Conservation (phyloP, 2,329 filamentous ascomycete species). For the Phyllosticta capitalensis region DNA sequence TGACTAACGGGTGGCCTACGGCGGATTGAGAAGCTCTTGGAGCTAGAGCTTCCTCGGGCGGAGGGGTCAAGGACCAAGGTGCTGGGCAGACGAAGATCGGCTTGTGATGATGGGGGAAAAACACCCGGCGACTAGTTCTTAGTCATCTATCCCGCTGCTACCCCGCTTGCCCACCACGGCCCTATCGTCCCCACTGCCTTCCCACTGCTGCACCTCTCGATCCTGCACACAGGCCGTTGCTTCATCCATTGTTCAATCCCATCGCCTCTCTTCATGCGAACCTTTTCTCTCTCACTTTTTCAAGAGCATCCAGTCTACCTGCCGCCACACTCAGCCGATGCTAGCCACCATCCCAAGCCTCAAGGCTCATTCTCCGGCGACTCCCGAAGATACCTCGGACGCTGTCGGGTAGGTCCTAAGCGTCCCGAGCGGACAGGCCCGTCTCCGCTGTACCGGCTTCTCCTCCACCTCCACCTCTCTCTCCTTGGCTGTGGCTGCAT, state of each 20-base stretch:
- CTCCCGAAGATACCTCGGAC: neutral
- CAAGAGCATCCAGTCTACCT: neutral
- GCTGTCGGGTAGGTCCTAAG: neutral
- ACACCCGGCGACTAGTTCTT: neutral
- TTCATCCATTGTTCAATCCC: neutral
- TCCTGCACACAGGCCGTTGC: neutral
- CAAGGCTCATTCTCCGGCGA: neutral
- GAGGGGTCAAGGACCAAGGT: conserved; percentile 2
- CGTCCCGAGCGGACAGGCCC: neutral
- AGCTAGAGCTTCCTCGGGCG: conserved; percentile 10
- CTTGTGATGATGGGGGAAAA: conserved; percentile 10
- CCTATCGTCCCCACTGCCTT: no score
- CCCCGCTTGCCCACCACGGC: neutral
- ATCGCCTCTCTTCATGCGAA: neutral
- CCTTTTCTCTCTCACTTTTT: neutral
- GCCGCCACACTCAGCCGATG: neutral
- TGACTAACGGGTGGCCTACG: conserved; percentile 4
- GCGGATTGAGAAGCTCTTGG: conserved; percentile 2
- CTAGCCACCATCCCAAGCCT: neutral
- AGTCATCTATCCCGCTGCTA: neutral
- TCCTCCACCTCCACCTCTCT: neutral
- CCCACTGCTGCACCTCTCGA: neutral
- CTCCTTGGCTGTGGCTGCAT: neutral
- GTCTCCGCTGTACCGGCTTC: neutral
- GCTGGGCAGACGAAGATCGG: neutral